Base-by-base conservation (phyloP, 768 basidiomycete species). In the Leccinum rimulosum region DNA sequence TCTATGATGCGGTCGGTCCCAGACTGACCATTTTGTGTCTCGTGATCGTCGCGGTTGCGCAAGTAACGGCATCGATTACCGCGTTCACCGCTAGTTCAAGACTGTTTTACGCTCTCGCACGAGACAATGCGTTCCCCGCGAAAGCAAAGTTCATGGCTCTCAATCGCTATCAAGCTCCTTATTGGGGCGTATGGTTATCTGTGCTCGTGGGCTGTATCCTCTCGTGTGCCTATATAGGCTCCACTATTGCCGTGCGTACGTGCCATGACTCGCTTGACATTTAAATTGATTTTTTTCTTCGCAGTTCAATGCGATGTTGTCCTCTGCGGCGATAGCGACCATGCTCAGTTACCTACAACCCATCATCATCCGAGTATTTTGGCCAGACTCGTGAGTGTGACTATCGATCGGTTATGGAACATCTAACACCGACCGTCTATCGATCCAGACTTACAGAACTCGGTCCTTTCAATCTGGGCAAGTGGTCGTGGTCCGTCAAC, bases 301-400 rank as follows among this genome's bases (percentile, higher is more conserved):
- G 50, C 53, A 78, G 81, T 83, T 84, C 66, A 82, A 84, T 52
- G 83, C 82, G 3, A 83, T 84, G 57, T 53, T 84, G 28, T 82
- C 82, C 3, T 83, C 82, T 28, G 82, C 81, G 9, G 81, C 82
- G 2, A 80, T 85, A 61, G 75, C 83, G 3, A 82, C 83, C 3
- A 83, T 85, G 82, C 74, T 84, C 49, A 78, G 81, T 56, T 85
- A 85, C 64, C 59, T 83, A 22, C 81, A 84, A 61, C 84, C 83
- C 11, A 82, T 85, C 59, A 73, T 82, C 47, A 82, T 84, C 45
- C 78, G 84, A 6, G 80, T 82, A 4, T 81, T 84, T 67, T 84
- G 83, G 82, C 81, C 82, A 6, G 67, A 72, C 8, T 75, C 82
- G 75, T 82, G 61, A 65, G 77, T 74, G 7, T 45, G 2, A 25